A percentile compares a stretch with the other conserved stretches of the same genome.
Conservation (phyloP, 129 eudicot genomes). For the Oenanthe sinensis region DNA sequence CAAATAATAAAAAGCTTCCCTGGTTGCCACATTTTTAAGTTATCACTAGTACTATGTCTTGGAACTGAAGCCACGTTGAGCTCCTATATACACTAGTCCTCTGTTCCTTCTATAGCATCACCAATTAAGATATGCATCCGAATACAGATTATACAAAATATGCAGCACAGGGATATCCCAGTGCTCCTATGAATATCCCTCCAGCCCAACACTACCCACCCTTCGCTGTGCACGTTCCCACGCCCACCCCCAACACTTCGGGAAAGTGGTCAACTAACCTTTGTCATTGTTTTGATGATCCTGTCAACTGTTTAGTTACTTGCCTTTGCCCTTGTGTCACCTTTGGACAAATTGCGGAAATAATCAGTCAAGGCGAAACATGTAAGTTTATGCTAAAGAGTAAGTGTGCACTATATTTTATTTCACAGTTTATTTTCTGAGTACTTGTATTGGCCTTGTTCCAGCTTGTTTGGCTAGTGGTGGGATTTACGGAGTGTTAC, state of each 20-base stretch:
- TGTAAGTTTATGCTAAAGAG: not conserved
- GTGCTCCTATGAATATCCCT: not conserved
- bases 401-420: not conserved
- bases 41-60: not conserved
- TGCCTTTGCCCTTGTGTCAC: conserved; percentile 10
- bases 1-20: not conserved
- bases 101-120: not conserved
- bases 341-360: conserved; percentile 9
- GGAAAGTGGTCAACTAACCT: conserved; percentile 4
- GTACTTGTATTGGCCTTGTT: not conserved
- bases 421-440: not conserved
- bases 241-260: not conserved
- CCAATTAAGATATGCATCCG: not conserved
- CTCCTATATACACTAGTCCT: conserved; percentile 1
- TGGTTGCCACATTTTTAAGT: not conserved
- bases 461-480: conserved; percentile 8
- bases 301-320: conserved; percentile 6
- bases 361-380: not conserved
- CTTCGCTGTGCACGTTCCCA: not conserved
- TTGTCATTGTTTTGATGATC: conserved; percentile 8
- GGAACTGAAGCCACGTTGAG: not conserved
- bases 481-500: not conserved
- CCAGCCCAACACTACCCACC: not conserved
- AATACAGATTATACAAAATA: not conserved
- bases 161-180: conserved; percentile 5